These are phyloP conservation scores for Liquidambar formosana DNA, from an alignment of 164 flowering plant genomes.

Conservation along the genomic window DNA sequence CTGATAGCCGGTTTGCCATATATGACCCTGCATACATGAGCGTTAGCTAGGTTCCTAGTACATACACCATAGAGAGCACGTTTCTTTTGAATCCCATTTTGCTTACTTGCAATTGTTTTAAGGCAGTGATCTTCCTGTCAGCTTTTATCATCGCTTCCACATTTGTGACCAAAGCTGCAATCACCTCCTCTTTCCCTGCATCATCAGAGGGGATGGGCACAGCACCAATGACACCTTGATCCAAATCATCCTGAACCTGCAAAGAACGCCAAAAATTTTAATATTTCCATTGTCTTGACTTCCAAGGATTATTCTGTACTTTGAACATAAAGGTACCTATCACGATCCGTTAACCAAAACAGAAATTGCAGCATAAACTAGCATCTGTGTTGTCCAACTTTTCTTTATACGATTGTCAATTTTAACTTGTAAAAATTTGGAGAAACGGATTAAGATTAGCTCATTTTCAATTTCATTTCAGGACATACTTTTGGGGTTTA, in stretches of 20 bases:
- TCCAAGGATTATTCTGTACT: neutral
- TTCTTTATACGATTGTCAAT: too few species aligned
- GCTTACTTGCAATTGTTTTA: constrained; percentile 83
- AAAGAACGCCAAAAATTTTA: constrained; percentile 9
- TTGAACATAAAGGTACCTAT: too few species aligned
- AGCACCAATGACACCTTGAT: constrained; percentile 68
- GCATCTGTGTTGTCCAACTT: too few species aligned
- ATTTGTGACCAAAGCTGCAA: constrained; percentile 83
- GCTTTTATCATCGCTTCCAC: constrained; percentile 94
- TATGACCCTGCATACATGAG: constrained; percentile 72
- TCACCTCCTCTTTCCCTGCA: constrained; percentile 78
- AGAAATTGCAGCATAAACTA: too few species aligned
- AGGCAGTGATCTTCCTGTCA: constrained; percentile 87
- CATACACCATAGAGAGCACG: neutral
- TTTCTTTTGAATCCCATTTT: constrained; percentile 1
- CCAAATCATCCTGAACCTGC: constrained; percentile 77
- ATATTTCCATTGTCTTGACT: neutral
- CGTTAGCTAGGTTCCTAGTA: neutral
- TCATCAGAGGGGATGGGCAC: constrained; percentile 67
- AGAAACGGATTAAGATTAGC: neutral
- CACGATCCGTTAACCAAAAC: too few species aligned
- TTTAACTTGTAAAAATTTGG: too few species aligned
- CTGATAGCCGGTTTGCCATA: constrained; percentile 92
- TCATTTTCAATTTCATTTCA: neutral
- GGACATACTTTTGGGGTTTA: neutral